Evolutionary conservation across 139 green algal species (phyloP).

Genomic region (Coelastrella sp.): DNA sequence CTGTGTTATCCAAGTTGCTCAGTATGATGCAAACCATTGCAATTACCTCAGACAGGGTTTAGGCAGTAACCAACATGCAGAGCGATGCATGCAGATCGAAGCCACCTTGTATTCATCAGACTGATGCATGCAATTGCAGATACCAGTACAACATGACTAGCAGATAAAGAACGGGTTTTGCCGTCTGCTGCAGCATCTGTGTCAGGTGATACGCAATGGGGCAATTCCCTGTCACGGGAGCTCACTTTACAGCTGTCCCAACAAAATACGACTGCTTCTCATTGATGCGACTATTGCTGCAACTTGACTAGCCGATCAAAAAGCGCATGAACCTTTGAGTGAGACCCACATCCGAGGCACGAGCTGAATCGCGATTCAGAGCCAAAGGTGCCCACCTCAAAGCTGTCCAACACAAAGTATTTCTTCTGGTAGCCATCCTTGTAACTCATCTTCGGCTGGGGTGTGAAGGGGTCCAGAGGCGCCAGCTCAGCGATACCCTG

Average conservation of each 20-base stretch:
- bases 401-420: slow-evolving; percentile 88
- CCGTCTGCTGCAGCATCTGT: too few species aligned
- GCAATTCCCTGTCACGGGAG: too few species aligned
- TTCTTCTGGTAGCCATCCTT: slow-evolving; percentile 92
- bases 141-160: too few species aligned
- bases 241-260: too few species aligned
- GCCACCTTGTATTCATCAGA: too few species aligned
- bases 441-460: slow-evolving; percentile 92
- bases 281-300: too few species aligned
- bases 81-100: too few species aligned
- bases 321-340: background rate
- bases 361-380: background rate
- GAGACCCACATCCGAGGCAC: background rate
- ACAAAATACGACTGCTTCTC: too few species aligned
- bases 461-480: slow-evolving; percentile 80
- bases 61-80: too few species aligned
- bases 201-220: too few species aligned
- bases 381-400: slow-evolving; percentile 65
- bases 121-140: too few species aligned
- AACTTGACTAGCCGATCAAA: background rate
- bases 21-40: background rate
- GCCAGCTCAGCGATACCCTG: slow-evolving; percentile 65
- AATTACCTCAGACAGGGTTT: background rate
- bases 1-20: background rate
- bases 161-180: too few species aligned